Conservation (phyloP, 306 rosid species). For the Prunus mongolica region DNA sequence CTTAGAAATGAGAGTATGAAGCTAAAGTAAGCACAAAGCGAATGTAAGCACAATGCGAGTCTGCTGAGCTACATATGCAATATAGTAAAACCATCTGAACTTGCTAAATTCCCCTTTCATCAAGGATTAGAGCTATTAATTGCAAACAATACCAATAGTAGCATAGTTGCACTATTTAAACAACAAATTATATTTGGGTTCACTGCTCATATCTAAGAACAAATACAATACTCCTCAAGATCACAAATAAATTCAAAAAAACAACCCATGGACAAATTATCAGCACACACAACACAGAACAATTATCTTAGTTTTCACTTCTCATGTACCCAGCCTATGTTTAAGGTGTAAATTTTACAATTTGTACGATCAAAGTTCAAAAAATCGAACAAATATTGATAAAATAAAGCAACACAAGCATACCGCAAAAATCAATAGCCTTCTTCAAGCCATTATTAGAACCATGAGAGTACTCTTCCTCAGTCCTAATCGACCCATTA, state of each 20-base stretch:
- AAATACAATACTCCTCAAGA: neutral
- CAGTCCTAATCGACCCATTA: conserved; percentile 82
- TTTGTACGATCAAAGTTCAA: neutral
- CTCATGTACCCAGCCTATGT: neutral
- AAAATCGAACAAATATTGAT: neutral
- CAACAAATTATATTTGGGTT: no score
- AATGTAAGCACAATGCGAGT: neutral
- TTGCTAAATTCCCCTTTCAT: neutral
- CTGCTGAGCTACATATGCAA: neutral
- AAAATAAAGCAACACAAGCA: neutral
- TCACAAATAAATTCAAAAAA: neutral
- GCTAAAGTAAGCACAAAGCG: neutral
- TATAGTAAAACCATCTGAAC: neutral
- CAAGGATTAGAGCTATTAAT: neutral
- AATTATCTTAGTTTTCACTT: neutral
- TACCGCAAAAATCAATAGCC: conserved; percentile 85
- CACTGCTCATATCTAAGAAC: no score
- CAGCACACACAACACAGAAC: neutral
- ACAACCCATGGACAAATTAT: neutral
- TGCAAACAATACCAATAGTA: conserved; percentile 7
- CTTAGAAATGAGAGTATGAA: neutral
- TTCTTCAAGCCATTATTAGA: conserved; percentile 82
- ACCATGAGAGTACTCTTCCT: conserved; percentile 78
- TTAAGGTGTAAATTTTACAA: neutral
- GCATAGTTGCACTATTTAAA: neutral